Percentiles rank a stretch among this genome's conserved stretches.
These are phyloP conservation scores for Carex pumila DNA, from an alignment of 176 grass and related monocot species.

Conservation along the genomic window DNA sequence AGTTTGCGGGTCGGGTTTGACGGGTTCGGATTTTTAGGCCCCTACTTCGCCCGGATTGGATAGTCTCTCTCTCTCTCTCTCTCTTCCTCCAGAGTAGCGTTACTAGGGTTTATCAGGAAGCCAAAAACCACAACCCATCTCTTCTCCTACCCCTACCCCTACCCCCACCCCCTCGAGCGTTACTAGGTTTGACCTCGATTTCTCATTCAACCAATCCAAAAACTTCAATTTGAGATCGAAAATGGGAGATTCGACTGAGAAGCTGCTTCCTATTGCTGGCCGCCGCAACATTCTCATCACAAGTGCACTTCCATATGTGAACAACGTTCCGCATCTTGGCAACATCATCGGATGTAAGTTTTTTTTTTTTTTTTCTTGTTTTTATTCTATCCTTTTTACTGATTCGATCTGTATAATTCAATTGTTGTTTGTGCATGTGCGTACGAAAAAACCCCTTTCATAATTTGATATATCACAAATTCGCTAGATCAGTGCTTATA, in stretches of 20 bases:
- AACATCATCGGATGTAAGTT: slow-evolving; percentile 46
- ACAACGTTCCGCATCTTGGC: slow-evolving; percentile 50
- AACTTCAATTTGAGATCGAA: too few species aligned
- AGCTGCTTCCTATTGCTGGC: slow-evolving; percentile 33
- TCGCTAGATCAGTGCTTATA: neutral
- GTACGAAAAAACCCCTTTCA: neutral
- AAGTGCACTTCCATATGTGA: slow-evolving; percentile 45
- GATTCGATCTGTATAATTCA: neutral
- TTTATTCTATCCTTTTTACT: neutral
- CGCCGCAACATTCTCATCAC: slow-evolving; percentile 47
- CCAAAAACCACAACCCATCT: too few species aligned
- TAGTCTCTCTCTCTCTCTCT: neutral
- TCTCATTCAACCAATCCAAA: too few species aligned
- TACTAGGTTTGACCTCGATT: too few species aligned
- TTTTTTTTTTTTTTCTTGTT: neutral
- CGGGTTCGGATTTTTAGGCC: neutral
- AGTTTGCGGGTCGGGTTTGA: neutral
- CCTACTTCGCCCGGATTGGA: neutral
- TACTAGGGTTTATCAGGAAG: neutral
- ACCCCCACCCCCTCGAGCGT: too few species aligned
- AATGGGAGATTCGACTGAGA: slow-evolving; percentile 23
- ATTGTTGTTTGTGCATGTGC: neutral
- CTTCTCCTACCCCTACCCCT: too few species aligned
- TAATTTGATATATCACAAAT: neutral
- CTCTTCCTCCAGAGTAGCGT: neutral